These are phyloP conservation scores for Termitomyces sp. DNA, from an alignment of 768 basidiomycete genomes.

Conservation along the genomic window DNA sequence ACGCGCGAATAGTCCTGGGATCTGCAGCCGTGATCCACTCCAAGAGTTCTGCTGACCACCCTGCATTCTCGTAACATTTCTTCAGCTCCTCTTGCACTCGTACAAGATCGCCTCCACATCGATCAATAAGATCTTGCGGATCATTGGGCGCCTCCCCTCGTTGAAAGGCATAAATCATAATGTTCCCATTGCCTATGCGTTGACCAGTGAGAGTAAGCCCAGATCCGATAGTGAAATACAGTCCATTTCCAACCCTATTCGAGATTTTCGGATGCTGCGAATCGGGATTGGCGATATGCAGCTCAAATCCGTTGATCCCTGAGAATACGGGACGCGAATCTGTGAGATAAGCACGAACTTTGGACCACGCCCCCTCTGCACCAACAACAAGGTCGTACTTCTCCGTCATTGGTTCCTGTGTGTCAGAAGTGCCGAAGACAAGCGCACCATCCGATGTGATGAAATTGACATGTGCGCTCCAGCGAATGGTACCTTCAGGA, in stretches of 20 bases:
- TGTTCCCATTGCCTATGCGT: slow-evolving; percentile 6
- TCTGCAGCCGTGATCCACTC: slow-evolving; percentile 7
- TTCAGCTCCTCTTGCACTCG: not conserved
- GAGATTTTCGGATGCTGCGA: slow-evolving; percentile 16
- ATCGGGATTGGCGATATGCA: slow-evolving; percentile 9
- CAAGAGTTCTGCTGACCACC: slow-evolving; percentile 5
- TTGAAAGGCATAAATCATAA: slow-evolving; percentile 8
- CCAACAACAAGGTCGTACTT: slow-evolving; percentile 20
- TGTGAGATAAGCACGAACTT: slow-evolving; percentile 26
- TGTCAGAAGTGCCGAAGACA: slow-evolving; percentile 9
- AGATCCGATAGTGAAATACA: slow-evolving; percentile 13
- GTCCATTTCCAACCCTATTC: slow-evolving; percentile 23
- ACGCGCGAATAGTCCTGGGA: slow-evolving; percentile 4
- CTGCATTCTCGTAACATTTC: slow-evolving; percentile 3
- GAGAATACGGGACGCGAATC: slow-evolving; percentile 24
- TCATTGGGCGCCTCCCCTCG: not conserved
- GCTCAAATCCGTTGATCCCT: slow-evolving; percentile 19
- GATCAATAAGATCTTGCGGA: slow-evolving; percentile 1
- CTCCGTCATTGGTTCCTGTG: slow-evolving; percentile 2
- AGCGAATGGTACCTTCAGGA: slow-evolving; percentile 13
- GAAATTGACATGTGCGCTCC: slow-evolving; percentile 14
- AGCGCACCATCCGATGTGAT: slow-evolving; percentile 4
- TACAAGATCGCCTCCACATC: slow-evolving; percentile 2
- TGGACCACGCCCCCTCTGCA: slow-evolving; percentile 32
- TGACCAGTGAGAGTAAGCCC: slow-evolving; percentile 4